Evolutionary conservation across 768 basidiomycete species (phyloP), one percentile per base, ranked within the genome.

Genomic region (Pholiota conissans): DNA sequence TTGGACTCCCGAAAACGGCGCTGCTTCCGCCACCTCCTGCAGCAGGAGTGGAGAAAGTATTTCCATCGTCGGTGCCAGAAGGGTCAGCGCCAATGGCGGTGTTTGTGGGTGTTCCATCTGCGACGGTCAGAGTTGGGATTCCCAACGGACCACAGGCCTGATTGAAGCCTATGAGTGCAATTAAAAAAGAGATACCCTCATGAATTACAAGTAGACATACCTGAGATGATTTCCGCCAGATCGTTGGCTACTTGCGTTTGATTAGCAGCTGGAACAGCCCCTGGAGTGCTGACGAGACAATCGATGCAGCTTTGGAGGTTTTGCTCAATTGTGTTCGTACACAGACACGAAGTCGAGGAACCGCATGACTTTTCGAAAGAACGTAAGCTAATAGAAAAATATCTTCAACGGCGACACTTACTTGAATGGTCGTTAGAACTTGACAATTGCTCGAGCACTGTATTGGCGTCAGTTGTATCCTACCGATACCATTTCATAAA

Each of bases 231-330:
- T 2, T 39, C 42, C 5, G 16, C n/a, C 6, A 45, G 18, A 18
- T 54, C 52, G 8, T 16, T n/a, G 2, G 27, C 27, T 20, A 45
- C 16, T 18, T 27, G 26, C n/a, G 28, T 54, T 42, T 45, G 52
- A 37, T 54, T 54, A 28, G 14, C 35, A n/a, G 37, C 18, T n/a
- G 56, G 30, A 10, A 49, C 5, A 6, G 49, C 10, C 11, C 47
- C 37, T 20, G 32, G 28, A 16, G 34, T 7, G 5, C 22, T 16
- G 29, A 40, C 37, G 7, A 57, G 14, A 30, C 57, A 58, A 35
- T 58, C 40, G 10, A 58, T 29, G 24, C 57, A 58, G 9, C 14
- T 35, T 47, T 58, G 49, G 16, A 58, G 22, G 30, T 47, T 50
- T 26, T 52, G 50, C 16, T 18, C 27, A 32, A 34, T 58, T 13